Conservation (phyloP, 2,329 filamentous ascomycete species). For the Myriosclerotinia duriaeana region DNA sequence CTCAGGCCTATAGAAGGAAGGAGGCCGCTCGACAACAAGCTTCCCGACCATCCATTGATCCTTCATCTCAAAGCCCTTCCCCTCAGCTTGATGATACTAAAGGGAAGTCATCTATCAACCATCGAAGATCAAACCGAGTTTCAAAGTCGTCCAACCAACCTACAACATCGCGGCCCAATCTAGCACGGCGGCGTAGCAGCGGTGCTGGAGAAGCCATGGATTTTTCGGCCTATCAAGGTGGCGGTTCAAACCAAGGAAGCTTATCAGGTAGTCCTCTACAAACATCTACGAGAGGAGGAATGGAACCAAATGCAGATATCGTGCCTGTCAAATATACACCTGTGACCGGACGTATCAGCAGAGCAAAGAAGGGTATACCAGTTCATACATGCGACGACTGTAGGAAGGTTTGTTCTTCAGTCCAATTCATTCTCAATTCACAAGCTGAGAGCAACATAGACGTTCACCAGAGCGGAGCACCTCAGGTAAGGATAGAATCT, state of each 20-base stretch:
- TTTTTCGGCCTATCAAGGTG: slow-evolving; percentile 31
- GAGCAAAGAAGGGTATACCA: slow-evolving; percentile 41
- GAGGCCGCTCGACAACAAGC: slow-evolving; percentile 37
- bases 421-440: neutral
- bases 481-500: slow-evolving; percentile 48
- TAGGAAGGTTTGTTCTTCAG: slow-evolving; percentile 33
- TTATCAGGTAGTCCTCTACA: slow-evolving; percentile 34
- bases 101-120: slow-evolving; percentile 32
- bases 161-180: slow-evolving; percentile 28
- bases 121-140: slow-evolving; percentile 37
- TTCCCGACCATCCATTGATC: slow-evolving; percentile 31
- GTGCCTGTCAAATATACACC: slow-evolving; percentile 41
- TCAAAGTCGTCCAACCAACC: slow-evolving; percentile 29
- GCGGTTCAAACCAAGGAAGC: slow-evolving; percentile 32
- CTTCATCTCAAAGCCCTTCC: slow-evolving; percentile 31
- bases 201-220: slow-evolving; percentile 35
- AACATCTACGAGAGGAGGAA: slow-evolving; percentile 31
- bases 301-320: slow-evolving; percentile 31
- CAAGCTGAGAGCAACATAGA: slow-evolving; percentile 44
- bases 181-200: slow-evolving; percentile 34
- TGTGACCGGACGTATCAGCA: slow-evolving; percentile 41
- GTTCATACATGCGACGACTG: slow-evolving; percentile 41
- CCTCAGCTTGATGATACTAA: slow-evolving; percentile 32
- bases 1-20: slow-evolving; percentile 41
- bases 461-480: slow-evolving; percentile 62